Evolutionary conservation across 495 filamentous ascomycete genomes (phyloP).

Genomic region (Hyaloscypha finlandica): DNA sequence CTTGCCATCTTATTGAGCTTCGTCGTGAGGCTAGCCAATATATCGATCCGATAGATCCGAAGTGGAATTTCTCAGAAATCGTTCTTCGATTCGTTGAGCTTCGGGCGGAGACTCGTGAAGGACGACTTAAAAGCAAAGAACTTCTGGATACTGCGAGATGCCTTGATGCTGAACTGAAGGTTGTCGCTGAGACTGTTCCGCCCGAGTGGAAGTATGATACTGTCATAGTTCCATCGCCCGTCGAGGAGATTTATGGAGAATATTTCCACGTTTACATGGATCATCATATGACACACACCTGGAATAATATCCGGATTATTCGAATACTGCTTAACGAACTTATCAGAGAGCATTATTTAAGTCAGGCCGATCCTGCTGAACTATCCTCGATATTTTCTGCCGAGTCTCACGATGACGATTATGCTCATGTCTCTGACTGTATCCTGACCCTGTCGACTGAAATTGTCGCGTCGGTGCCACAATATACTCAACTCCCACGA

Average conservation of each 20-base stretch:
- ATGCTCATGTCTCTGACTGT: too few relatives aligned
- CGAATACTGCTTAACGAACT: constrained; percentile 3
- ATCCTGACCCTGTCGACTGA: not conserved
- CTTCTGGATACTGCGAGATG: too few relatives aligned
- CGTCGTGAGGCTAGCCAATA: constrained; percentile 1
- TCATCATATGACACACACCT: constrained; percentile 1
- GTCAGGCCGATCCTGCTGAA: not conserved
- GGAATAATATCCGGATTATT: not conserved
- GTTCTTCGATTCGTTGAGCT: not conserved
- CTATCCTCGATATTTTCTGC: too few relatives aligned
- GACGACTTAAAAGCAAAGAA: too few relatives aligned
- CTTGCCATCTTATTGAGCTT: not conserved
- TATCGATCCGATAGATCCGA: not conserved
- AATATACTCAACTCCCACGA: constrained; percentile 3
- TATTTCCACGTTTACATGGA: constrained; percentile 4
- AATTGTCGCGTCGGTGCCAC: constrained; percentile 1
- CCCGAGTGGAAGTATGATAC: too few relatives aligned
- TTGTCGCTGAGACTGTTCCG: too few relatives aligned
- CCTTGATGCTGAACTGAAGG: too few relatives aligned
- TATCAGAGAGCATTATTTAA: not conserved
- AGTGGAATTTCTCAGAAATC: not conserved
- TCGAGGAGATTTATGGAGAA: not conserved
- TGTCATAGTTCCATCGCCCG: too few relatives aligned
- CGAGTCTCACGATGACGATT: too few relatives aligned
- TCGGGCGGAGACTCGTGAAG: not conserved